Evolutionary conservation across 495 filamentous ascomycete species (phyloP), one percentile per base, ranked within the genome.

Genomic region (Neurospora africana): DNA sequence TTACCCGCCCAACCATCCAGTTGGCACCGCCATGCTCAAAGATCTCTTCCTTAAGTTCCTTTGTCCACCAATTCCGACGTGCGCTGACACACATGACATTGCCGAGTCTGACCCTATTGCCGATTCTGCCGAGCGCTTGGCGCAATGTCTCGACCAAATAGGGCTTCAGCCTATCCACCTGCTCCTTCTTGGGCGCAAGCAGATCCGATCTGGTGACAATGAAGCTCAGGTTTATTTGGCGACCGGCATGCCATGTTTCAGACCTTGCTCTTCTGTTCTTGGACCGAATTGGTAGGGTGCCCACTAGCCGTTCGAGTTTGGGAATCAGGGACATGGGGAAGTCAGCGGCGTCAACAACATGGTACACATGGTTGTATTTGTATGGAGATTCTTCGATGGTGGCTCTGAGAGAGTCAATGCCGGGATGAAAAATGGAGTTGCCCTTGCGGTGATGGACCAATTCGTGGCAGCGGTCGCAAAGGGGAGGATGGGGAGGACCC

Each of bases 1-100:
- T 99, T 69, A 91, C 93, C 76, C 94, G 97, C n/a, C 96, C 95
- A 33, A 98, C 92, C 84, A 99, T 89, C 95, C 95, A 99, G n/a
- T 92, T 87, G 6, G 91, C 96, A 4, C 95, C 94, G 10, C 91
- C 92, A 44, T 92, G 88, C 40, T 88, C 82, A 81, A 86, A 91
- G 67, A 97, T 92, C 36, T 93, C 89, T 76, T 97, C 91, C 79
- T 93, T 97, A 73, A 97, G 82, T 44, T 91, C 83, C 75, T 87
- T 91, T 0, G 91, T 97, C 94, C 94, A 96, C 94, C 94, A 97
- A 23, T 86, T 86, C 71, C 91, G 83, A 72, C 92, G 91, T 13
- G 94, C 87, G 78, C 93, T 96, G 17, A 98, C 91, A 79, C 92
- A 92, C 75, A 88, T 85, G 19, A 98, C 86, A 77, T 95, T 96